A percentile compares a stretch with the other conserved stretches of the same genome.
These are phyloP conservation scores for Magnaporthiopsis poae DNA, from an alignment of 2,329 filamentous ascomycete genomes.

Conservation along the genomic window DNA sequence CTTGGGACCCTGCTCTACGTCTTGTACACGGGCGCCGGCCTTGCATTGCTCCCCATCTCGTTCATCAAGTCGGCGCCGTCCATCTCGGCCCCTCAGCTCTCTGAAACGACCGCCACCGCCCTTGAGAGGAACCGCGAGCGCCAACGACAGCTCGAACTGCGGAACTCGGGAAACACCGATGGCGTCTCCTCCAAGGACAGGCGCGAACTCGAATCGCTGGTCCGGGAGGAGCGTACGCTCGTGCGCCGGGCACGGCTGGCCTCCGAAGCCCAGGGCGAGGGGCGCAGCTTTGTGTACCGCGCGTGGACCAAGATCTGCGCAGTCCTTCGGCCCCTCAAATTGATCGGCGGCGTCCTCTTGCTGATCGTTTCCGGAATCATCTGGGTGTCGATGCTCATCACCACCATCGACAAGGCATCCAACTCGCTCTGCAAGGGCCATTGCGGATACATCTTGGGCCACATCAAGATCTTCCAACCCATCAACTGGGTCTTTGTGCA, in stretches of 20 bases:
- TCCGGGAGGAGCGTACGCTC: constrained; percentile 84
- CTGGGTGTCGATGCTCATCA: constrained; percentile 89
- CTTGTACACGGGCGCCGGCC: constrained; percentile 77
- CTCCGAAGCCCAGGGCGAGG: constrained; percentile 69
- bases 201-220: constrained; percentile 75
- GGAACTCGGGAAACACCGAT: constrained; percentile 64
- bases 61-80: constrained; percentile 87
- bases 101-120: constrained; percentile 66
- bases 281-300: constrained; percentile 62
- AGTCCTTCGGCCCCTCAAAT: constrained; percentile 77
- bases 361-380: constrained; percentile 65
- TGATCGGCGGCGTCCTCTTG: constrained; percentile 72
- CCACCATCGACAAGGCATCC: constrained; percentile 87
- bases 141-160: constrained; percentile 81
- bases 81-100: constrained; percentile 70
- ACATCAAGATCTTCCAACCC: constrained; percentile 86
- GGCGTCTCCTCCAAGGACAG: constrained; percentile 76
- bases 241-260: constrained; percentile 81
- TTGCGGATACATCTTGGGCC: constrained; percentile 84
- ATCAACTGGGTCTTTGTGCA: constrained; percentile 82
- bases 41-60: constrained; percentile 79
- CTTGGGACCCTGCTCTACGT: constrained; percentile 78
- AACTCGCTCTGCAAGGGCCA: constrained; percentile 85
- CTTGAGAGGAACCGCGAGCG: constrained; percentile 83
- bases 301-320: constrained; percentile 73